Evolutionary conservation across 441 rosid species (phyloP).

Genomic region (Populus hybrid): DNA sequence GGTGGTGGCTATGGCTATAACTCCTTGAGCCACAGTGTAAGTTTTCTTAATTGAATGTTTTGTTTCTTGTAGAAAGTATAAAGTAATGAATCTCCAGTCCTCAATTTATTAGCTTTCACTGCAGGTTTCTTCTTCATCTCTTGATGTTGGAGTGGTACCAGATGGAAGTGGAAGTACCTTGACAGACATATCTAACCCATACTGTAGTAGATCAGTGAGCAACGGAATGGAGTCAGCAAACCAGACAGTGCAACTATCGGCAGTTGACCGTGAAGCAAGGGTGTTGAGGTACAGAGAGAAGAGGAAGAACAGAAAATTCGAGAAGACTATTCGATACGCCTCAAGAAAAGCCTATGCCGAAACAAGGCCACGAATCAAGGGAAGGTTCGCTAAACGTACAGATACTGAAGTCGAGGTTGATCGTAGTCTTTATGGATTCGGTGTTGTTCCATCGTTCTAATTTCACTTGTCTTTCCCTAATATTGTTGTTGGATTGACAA

Average conservation of each 20-base stretch:
- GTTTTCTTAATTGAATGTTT: conserved; percentile 6
- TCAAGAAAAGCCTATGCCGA: conserved; percentile 70
- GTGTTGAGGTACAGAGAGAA: conserved; percentile 97
- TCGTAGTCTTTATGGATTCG: conserved; percentile 51
- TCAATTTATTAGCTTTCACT: background rate
- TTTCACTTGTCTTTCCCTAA: background rate
- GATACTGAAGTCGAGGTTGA: conserved; percentile 42
- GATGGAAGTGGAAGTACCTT: conserved; percentile 46
- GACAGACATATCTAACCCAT: conserved; percentile 59
- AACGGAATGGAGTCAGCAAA: conserved; percentile 36
- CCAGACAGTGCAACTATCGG: conserved; percentile 57
- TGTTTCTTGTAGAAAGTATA: background rate
- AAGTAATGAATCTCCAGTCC: background rate
- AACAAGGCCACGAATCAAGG: conserved; percentile 65
- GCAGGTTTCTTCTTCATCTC: conserved; percentile 84
- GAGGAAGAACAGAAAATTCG: conserved; percentile 88
- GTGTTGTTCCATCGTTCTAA: conserved; percentile 80
- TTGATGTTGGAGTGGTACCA: conserved; percentile 90
- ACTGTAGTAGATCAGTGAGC: conserved; percentile 22
- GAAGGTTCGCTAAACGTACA: conserved; percentile 82
- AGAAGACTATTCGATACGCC: conserved; percentile 96
- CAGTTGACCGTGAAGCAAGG: conserved; percentile 80
- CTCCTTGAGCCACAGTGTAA: conserved; percentile 67
- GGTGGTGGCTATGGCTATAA: conserved; percentile 39
- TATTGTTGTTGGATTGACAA: background rate